Percentiles rank a stretch among this genome's conserved stretches.
These are phyloP conservation scores for Chimonanthus salicifolius DNA, from an alignment of 164 flowering plant genomes.

Conservation along the genomic window DNA sequence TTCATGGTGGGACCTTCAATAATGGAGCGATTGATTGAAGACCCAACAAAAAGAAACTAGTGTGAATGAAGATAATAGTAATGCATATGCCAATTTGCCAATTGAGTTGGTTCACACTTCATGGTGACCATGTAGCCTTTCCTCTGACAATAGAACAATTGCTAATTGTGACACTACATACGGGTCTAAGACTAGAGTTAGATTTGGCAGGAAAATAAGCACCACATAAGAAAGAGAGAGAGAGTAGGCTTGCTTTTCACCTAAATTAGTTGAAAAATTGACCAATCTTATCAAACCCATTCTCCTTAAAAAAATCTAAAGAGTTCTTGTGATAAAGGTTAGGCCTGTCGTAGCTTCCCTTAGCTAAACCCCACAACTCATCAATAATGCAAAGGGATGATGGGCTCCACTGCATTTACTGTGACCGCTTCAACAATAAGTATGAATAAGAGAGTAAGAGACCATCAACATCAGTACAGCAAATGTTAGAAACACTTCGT, in stretches of 20 bases:
- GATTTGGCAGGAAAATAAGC: too few species aligned
- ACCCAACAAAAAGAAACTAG: too few species aligned
- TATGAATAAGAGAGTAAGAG: not conserved
- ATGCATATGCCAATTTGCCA: too few species aligned
- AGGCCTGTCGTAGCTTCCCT: not conserved
- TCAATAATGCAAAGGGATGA: conserved; percentile 11
- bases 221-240: not conserved
- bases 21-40: too few species aligned
- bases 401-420: conserved; percentile 11
- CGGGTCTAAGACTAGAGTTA: too few species aligned
- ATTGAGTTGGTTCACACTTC: too few species aligned
- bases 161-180: too few species aligned
- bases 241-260: not conserved
- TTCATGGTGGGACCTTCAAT: too few species aligned
- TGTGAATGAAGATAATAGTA: too few species aligned
- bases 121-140: not conserved
- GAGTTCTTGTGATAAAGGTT: not conserved
- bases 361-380: not conserved
- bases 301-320: not conserved
- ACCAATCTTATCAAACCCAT: not conserved
- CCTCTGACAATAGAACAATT: not conserved
- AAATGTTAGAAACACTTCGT: not conserved
- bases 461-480: conserved; percentile 6
- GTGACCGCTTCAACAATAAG: conserved; percentile 7
- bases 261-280: not conserved